Evolutionary conservation across 495 filamentous ascomycete species (phyloP).

Genomic region (Annulohypoxylon bovei): DNA sequence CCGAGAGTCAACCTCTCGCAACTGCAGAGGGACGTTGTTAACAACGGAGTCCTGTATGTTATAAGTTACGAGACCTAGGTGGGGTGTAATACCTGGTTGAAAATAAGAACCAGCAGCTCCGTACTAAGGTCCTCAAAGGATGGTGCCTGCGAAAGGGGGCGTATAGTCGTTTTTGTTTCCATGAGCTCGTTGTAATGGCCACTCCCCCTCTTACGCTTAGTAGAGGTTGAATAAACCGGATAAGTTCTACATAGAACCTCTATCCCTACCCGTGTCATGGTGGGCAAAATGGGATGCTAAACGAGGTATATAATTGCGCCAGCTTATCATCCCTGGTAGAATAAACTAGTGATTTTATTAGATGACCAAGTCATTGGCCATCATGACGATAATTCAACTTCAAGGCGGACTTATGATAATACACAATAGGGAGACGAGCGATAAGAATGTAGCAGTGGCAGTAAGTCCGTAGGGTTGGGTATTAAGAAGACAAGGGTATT

Average conservation of each 20-base stretch:
- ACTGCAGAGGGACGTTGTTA: constrained; percentile 24
- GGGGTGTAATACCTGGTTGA: constrained; percentile 37
- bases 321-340: too few relatives aligned
- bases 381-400: background rate
- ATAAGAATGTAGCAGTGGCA: background rate
- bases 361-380: background rate
- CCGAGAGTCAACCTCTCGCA: constrained; percentile 33
- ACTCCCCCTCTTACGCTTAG: background rate
- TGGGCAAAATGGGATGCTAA: background rate
- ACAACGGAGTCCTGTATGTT: background rate
- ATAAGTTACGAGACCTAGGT: too few relatives aligned
- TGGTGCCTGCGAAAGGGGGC: background rate
- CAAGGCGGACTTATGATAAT: background rate
- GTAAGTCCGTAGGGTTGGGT: background rate
- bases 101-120: constrained; percentile 41
- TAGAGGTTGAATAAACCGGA: background rate
- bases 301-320: too few relatives aligned
- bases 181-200: constrained; percentile 6
- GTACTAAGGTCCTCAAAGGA: constrained; percentile 41
- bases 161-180: constrained; percentile 6
- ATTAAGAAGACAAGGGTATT: background rate
- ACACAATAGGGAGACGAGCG: constrained; percentile 12
- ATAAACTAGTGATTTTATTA: too few relatives aligned
- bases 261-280: constrained; percentile 7
- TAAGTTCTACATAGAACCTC: background rate